phyloP scores from a whole-genome alignment of 2,329 filamentous ascomycete species.

The Claviceps fusiformis region DNA sequence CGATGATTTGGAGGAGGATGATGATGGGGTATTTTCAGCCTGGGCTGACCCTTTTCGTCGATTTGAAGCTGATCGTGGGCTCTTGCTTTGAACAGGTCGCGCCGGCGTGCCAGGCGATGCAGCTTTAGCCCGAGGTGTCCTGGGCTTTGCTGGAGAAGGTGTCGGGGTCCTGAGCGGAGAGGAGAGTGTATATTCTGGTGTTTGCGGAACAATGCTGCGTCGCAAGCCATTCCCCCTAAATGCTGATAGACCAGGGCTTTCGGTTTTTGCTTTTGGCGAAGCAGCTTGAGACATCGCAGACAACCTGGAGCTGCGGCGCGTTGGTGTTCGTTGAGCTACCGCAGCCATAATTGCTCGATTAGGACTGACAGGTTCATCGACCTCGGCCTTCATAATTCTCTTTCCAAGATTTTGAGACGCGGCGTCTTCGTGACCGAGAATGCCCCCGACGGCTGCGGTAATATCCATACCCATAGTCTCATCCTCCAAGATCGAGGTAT shows the following conservation, averaged over 20 bases:
- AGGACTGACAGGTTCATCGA: conserved; percentile 32
- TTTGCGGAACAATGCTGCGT: conserved; percentile 30
- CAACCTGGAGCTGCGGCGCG: conserved; percentile 8
- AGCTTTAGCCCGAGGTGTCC: conserved; percentile 8
- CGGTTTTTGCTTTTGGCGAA: conserved; percentile 18
- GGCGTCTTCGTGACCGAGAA: conserved; percentile 30
- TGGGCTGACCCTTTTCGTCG: conserved; percentile 5
- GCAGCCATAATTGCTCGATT: conserved; percentile 22
- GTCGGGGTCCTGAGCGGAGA: conserved; percentile 9
- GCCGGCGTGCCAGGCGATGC: background rate
- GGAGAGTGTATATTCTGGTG: conserved; percentile 9
- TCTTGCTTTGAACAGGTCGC: conserved; percentile 5
- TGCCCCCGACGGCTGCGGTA: conserved; percentile 49
- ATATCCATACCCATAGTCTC: conserved; percentile 53
- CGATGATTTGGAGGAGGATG: conserved; percentile 8
- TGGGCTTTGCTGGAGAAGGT: conserved; percentile 13
- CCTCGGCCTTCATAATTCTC: conserved; percentile 45
- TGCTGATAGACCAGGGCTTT: conserved; percentile 41
- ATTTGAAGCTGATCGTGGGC: conserved; percentile 6
- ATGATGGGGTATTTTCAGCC: conserved; percentile 9
- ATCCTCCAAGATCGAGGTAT: conserved; percentile 18
- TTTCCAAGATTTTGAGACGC: conserved; percentile 29
- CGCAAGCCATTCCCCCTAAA: conserved; percentile 36
- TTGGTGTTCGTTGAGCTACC: conserved; percentile 11
- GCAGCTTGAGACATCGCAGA: conserved; percentile 16